Base-by-base conservation (phyloP, 2,329 filamentous ascomycete species). In the Aspergillus pseudotamarii region DNA sequence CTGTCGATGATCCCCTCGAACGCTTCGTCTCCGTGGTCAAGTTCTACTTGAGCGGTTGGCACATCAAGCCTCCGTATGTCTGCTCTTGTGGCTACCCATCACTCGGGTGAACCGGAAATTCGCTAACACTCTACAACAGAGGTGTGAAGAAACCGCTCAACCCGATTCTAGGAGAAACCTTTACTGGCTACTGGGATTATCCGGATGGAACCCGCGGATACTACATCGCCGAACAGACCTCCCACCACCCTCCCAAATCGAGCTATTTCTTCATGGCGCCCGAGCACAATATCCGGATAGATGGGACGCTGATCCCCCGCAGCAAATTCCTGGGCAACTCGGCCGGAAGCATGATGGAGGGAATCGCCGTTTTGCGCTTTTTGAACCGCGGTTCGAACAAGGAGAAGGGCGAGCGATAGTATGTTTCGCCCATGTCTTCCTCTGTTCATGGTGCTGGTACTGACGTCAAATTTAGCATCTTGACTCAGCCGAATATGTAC, bases 401-500 rank as follows among this genome's bases (percentile, higher is more conserved):
- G 67, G 83, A 82, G 34, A 82, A 84, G 55, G 91, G 91, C 63
- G 95, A 99, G 80, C 86, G 89, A 89, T 98, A 97, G 93, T 96
- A 84, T 59, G 91, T 84, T 38, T 38, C 51, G 51, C 16, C 34
- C 26, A 28, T 8, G 16, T 54, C 28, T 5, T 34, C 36, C 12
- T 12, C 10, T 23, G 11, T 43, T 62, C 19, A 23, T 26, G 16
- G 28, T 11, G 28, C 21, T 12, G 45, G n/a, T 38, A 34, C 64
- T 66, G 57, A 69, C 59, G 23, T 21, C 32, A 26, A 59, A 21
- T 12, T 19, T 70, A 96, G 92, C 79, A 92, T 96, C 73, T 81
- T 98, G 58, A 98, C 95, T 5, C 95, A 99, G 75, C 95, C 95
- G 21, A 99, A 99, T 82, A 99, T 99, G 93, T 99, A 99, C 78